Evolutionary conservation across 106 monocot species (phyloP).

Genomic region (Acanthochlamys bracteata): DNA sequence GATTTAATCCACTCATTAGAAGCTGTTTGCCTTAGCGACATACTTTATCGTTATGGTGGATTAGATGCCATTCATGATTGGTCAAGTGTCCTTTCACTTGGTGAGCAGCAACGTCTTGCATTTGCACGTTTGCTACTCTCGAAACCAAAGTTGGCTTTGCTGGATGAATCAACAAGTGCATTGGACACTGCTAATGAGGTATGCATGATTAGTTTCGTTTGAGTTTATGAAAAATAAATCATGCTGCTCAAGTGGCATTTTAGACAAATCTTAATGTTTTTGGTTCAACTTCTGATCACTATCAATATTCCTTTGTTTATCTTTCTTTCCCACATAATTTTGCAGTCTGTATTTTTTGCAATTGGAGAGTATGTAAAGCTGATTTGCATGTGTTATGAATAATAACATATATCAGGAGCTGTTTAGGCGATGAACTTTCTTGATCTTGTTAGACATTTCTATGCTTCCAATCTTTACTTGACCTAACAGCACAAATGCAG

Average conservation of each 20-base stretch:
- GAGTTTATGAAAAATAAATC: neutral
- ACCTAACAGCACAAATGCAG: conserved; percentile 24
- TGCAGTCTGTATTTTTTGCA: too few species aligned
- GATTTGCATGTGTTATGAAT: too few species aligned
- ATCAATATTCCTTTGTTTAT: too few species aligned
- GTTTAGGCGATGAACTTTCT: neutral
- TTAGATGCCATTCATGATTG: conserved; percentile 53
- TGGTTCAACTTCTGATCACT: too few species aligned
- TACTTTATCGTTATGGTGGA: conserved; percentile 69
- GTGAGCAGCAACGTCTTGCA: conserved; percentile 50
- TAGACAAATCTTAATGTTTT: too few species aligned
- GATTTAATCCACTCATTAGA: conserved; percentile 62
- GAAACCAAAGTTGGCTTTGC: conserved; percentile 24
- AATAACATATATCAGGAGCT: too few species aligned
- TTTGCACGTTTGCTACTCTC: conserved; percentile 34
- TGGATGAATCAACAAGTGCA: conserved; percentile 49
- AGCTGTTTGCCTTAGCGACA: conserved; percentile 63
- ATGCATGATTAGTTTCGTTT: neutral
- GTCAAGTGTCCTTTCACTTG: conserved; percentile 48
- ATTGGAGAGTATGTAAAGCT: too few species aligned
- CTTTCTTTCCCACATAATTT: too few species aligned
- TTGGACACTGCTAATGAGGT: conserved; percentile 42
- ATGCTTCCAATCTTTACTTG: neutral
- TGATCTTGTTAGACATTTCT: neutral
- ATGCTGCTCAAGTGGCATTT: too few species aligned